Percentiles rank a stretch among this genome's conserved stretches.
phyloP scores from a whole-genome alignment of 176 grass and related monocot genomes.

The Poa annua region DNA sequence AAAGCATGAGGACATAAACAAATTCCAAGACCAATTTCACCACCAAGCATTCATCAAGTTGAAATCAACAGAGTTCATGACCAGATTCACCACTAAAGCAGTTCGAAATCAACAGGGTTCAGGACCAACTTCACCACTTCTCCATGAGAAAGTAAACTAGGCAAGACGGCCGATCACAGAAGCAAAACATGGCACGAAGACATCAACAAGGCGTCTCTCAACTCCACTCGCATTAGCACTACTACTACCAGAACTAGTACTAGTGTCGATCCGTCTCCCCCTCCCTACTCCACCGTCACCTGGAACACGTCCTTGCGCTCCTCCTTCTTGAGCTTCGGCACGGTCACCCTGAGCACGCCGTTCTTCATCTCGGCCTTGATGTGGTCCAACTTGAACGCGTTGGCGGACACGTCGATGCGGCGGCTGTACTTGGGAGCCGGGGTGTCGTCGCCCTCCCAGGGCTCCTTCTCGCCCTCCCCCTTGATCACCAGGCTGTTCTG shows the following conservation, averaged over 20 bases:
- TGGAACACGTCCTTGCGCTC: conserved; percentile 28
- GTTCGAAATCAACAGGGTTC: neutral
- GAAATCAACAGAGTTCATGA: neutral
- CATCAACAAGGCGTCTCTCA: neutral
- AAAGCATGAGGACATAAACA: neutral
- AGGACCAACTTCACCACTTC: neutral
- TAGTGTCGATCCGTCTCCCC: neutral
- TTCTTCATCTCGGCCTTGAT: conserved; percentile 95
- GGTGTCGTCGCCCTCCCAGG: neutral
- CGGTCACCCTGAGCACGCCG: conserved; percentile 70
- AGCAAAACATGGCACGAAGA: neutral
- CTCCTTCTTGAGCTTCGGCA: conserved; percentile 59
- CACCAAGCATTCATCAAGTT: too few relatives aligned
- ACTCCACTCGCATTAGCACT: neutral
- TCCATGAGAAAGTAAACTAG: neutral
- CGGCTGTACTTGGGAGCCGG: conserved; percentile 1
- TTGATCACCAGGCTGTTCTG: conserved; percentile 54
- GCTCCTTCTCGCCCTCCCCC: conserved; percentile 70
- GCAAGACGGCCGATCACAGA: neutral
- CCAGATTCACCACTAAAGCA: neutral
- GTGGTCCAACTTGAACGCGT: conserved; percentile 66
- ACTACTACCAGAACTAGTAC: neutral
- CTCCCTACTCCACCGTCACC: neutral
- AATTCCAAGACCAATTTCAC: neutral
- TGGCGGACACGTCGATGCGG: conserved; percentile 52